Conservation (phyloP, 768 basidiomycete species). For the Suillus decipiens region DNA sequence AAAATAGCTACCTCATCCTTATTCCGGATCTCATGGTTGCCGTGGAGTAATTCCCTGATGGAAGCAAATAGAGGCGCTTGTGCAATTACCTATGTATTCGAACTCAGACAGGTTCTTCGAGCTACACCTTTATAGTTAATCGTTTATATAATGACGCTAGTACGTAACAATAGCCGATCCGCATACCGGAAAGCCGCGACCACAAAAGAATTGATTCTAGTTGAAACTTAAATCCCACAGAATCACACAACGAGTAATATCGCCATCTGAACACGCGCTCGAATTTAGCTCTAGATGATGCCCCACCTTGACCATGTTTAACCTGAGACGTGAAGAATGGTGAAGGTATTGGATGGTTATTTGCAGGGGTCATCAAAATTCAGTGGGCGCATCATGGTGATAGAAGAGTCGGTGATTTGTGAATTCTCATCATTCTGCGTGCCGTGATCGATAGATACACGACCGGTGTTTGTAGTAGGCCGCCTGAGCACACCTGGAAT, state of each 20-base stretch:
- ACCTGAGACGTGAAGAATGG: conserved; percentile 82
- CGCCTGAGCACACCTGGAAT: conserved; percentile 97
- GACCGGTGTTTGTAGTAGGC: conserved; percentile 91
- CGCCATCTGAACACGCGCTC: neutral
- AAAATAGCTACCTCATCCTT: neutral
- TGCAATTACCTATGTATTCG: neutral
- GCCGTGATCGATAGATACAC: conserved; percentile 63
- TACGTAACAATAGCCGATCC: neutral
- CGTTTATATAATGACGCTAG: neutral
- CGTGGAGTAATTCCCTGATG: neutral
- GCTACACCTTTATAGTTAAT: neutral
- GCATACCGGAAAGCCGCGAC: conserved; percentile 31
- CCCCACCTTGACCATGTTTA: conserved; percentile 96
- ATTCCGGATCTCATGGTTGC: neutral
- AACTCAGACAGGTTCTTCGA: conserved; percentile 1
- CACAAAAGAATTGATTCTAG: conserved; percentile 69
- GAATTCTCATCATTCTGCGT: neutral
- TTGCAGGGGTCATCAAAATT: conserved; percentile 73
- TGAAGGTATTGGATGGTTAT: conserved; percentile 94
- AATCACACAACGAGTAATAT: conserved; percentile 48
- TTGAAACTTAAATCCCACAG: conserved; percentile 80
- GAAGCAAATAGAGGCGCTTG: neutral
- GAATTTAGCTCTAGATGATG: conserved; percentile 71
- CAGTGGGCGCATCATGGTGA: conserved; percentile 66
- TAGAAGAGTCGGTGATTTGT: conserved; percentile 55